phyloP scores from a whole-genome alignment of 768 basidiomycete genomes.

The Auricularia auricula-judae region DNA sequence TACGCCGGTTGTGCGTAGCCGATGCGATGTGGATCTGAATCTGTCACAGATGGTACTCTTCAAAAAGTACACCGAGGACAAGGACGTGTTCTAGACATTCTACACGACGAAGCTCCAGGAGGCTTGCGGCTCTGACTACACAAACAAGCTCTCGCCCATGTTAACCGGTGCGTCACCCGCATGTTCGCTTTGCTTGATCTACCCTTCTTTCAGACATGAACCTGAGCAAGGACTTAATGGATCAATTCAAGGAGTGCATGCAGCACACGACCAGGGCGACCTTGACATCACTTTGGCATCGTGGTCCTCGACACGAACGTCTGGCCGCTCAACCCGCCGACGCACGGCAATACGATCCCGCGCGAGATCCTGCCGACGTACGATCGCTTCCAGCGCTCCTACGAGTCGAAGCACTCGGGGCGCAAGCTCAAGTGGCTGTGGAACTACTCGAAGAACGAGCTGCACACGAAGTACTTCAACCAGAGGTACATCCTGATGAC shows the following conservation, averaged over 20 bases:
- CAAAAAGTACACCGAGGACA: slow-evolving; percentile 90
- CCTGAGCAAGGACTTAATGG: slow-evolving; percentile 88
- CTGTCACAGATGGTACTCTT: slow-evolving; percentile 79
- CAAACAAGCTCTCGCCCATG: slow-evolving; percentile 92
- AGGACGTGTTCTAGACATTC: slow-evolving; percentile 99
- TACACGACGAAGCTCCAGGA: slow-evolving; percentile 96
- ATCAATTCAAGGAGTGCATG: slow-evolving; percentile 91
- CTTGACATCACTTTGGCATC: slow-evolving; percentile 84
- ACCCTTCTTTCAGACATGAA: slow-evolving; percentile 60
- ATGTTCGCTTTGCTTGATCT: neutral
- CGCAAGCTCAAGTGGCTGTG: slow-evolving; percentile 69
- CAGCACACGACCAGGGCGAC: slow-evolving; percentile 60
- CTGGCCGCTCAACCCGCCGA: slow-evolving; percentile 83
- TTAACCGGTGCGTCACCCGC: slow-evolving; percentile 57
- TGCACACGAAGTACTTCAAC: slow-evolving; percentile 83
- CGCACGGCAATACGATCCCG: slow-evolving; percentile 82
- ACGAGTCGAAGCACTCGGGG: slow-evolving; percentile 86
- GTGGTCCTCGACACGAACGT: slow-evolving; percentile 93
- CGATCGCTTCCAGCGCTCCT: slow-evolving; percentile 86
- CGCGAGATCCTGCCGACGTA: slow-evolving; percentile 78
- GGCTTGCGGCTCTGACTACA: slow-evolving; percentile 93
- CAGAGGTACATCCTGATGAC: slow-evolving; percentile 97
- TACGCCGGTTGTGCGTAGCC: slow-evolving; percentile 26
- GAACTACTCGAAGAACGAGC: slow-evolving; percentile 96
- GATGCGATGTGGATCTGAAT: neutral